These are phyloP conservation scores for Phytophthora kernoviae DNA, from an alignment of 352 stramenopile genomes.

Conservation along the genomic window DNA sequence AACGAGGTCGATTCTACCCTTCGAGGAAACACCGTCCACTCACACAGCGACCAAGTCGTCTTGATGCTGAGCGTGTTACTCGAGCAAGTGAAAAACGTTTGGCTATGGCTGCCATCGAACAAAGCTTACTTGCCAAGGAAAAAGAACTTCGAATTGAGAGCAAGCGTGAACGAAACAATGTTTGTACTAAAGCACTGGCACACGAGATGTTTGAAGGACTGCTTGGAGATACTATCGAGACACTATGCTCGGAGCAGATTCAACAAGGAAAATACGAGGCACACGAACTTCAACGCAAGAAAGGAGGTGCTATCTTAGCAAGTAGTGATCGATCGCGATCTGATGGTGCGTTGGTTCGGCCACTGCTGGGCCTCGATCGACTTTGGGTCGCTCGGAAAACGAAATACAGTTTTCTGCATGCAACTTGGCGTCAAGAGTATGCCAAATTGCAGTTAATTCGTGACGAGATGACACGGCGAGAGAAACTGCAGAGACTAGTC, in stretches of 20 bases:
- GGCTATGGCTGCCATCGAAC: conserved; percentile 61
- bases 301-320: conserved; percentile 14
- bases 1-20: conserved; percentile 40
- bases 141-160: conserved; percentile 21
- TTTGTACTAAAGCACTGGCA: conserved; percentile 25
- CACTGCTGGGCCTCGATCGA: conserved; percentile 37
- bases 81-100: conserved; percentile 69
- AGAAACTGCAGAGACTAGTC: conserved; percentile 49
- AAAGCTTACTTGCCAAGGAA: conserved; percentile 43
- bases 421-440: conserved; percentile 52
- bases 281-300: conserved; percentile 16
- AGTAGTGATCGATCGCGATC: conserved; percentile 4
- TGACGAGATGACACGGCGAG: conserved; percentile 53
- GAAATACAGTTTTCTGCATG: conserved; percentile 35
- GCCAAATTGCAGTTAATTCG: conserved; percentile 51
- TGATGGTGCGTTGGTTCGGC: conserved; percentile 4
- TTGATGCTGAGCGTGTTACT: conserved; percentile 58
- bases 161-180: conserved; percentile 35
- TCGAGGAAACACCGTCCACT: conserved; percentile 27
- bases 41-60: conserved; percentile 26
- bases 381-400: conserved; percentile 50
- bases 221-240: conserved; percentile 18
- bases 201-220: conserved; percentile 33
- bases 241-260: conserved; percentile 35
- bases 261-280: conserved; percentile 21